Base-by-base conservation (phyloP, 2,329 filamentous ascomycete genomes). In the Blastomyces gilchristii region DNA sequence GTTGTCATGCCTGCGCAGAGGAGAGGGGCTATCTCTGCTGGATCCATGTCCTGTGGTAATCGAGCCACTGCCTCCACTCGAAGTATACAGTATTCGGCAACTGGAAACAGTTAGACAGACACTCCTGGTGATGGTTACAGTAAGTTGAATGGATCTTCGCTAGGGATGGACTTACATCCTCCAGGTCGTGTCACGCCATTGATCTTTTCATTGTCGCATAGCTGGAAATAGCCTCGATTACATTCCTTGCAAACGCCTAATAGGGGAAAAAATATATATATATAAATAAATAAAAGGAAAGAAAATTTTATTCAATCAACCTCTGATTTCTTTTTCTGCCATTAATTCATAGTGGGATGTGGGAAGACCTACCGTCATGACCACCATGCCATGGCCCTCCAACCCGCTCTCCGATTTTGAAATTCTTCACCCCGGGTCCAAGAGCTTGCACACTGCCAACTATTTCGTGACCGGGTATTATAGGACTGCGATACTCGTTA, bases 311-410 rank as follows among this genome's bases (percentile, higher is more conserved):
- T 47, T 16, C 22, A 37, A 49, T 49, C 25, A 59, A 12, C 25
- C 25, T 12, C 37, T n/a, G 8, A 22, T 25, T 16, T 25, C n/a
- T 28, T 8, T 39, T 12, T 16, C 14, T 0, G 1, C 25, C 25
- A 22, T 39, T 56, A n/a, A 5, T 56, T 11, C 8, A 56, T 34
- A 2, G 22, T 16, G 25, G n/a, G 14, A 34, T 25, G 4, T 25
- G 4, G 31, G 31, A 22, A 43, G 9, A 54, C 28, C 5, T 28
- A 72, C 69, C 68, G 62, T 71, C 69, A 69, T 78, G 71, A 70
- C 83, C 84, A 62, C 87, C 87, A 69, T 89, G 87, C 87, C 87
- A 90, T 0, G 81, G 74, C 0, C 82, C 85, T 12, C 89, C 89
- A 4, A 90, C 83, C 2, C 85, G 79, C 63, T 90, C 86, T 9